Evolutionary conservation across 1,139 yeast species (phyloP).

Genomic region (Candida glucosophila): DNA sequence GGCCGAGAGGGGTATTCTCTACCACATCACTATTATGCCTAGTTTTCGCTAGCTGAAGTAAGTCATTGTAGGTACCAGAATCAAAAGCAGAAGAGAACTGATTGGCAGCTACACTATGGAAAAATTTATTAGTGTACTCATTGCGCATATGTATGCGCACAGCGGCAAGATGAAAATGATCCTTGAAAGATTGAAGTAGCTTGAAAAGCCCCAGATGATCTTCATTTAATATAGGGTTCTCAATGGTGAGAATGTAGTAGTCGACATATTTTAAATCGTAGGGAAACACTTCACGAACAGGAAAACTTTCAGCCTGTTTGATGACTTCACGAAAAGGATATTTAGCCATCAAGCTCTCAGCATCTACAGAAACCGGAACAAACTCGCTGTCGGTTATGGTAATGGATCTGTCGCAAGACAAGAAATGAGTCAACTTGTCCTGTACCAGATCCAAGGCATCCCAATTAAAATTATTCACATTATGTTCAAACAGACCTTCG

Average conservation of each 20-base stretch:
- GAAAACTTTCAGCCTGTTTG: constrained; percentile 2
- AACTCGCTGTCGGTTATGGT: constrained; percentile 3
- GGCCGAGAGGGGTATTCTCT: constrained; percentile 7
- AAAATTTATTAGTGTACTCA: constrained; percentile 9
- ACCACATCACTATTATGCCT: constrained; percentile 2
- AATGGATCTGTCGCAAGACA: constrained; percentile 4
- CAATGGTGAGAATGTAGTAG: constrained; percentile 23
- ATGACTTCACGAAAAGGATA: constrained; percentile 3
- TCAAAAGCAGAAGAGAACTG: too few species aligned
- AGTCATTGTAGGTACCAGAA: constrained; percentile 11
- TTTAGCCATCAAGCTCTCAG: constrained; percentile 3
- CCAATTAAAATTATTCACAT: constrained; percentile 7
- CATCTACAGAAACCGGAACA: constrained; percentile 2
- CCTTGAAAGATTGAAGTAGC: constrained; percentile 9
- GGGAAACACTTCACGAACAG: constrained; percentile 15
- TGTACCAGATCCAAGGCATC: constrained; percentile 2
- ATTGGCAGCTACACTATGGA: constrained; percentile 5
- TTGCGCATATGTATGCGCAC: constrained; percentile 17
- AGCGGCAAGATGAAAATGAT: constrained; percentile 20
- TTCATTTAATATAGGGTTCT: constrained; percentile 12
- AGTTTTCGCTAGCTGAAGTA: constrained; percentile 11
- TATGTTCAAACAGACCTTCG: constrained; percentile 3
- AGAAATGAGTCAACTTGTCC: constrained; percentile 7
- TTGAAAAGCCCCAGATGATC: constrained; percentile 16
- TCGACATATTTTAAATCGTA: constrained; percentile 23